Percentiles rank a stretch among this genome's conserved stretches.
Evolutionary conservation across 1,284 basidiomycete genomes (phyloP).

Genomic region (Ganoderma multipileum): DNA sequence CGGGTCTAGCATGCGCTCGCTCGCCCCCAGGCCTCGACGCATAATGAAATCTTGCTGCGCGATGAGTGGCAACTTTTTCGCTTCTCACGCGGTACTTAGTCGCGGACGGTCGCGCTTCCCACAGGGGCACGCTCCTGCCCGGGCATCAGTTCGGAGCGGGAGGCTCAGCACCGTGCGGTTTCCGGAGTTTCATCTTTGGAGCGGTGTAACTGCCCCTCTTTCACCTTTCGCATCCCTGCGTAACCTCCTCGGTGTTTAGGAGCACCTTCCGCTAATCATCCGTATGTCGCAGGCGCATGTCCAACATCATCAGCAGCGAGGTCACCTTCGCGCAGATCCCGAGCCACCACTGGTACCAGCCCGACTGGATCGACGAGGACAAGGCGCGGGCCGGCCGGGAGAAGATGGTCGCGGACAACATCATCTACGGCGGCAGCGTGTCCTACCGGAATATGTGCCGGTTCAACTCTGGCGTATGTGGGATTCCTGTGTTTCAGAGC

Average conservation of each 20-base stretch:
- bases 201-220: background rate
- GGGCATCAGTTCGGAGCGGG: background rate
- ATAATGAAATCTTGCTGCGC: background rate
- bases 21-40: background rate
- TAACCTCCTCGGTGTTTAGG: background rate
- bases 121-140: background rate
- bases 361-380: slow-evolving; percentile 83
- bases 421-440: slow-evolving; percentile 84
- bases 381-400: slow-evolving; percentile 73
- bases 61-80: background rate
- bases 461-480: slow-evolving; percentile 65
- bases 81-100: background rate
- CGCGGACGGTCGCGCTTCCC: background rate
- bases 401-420: slow-evolving; percentile 77
- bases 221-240: background rate
- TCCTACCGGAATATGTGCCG: slow-evolving; percentile 61
- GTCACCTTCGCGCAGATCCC: slow-evolving; percentile 57
- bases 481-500: too few species aligned
- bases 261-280: background rate
- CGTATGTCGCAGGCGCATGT: slow-evolving; percentile 45
- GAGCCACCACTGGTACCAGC: slow-evolving; percentile 85
- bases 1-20: background rate
- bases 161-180: background rate
- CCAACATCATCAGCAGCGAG: slow-evolving; percentile 45
- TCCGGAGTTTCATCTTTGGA: background rate